Base-by-base conservation (phyloP, 2,329 filamentous ascomycete species). In the Myotisia sp. region DNA sequence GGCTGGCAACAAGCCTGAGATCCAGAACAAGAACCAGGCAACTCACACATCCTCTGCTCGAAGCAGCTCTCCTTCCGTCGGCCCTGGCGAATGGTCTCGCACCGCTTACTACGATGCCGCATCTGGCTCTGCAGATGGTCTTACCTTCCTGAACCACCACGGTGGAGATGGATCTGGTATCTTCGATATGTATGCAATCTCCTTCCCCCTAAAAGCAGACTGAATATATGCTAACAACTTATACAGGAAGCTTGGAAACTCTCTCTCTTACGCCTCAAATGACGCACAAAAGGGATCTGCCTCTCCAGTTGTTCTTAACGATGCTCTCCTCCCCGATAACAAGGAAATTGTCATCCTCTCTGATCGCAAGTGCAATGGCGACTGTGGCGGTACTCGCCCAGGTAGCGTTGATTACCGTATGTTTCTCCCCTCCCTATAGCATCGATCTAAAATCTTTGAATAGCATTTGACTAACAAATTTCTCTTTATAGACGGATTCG, bases 141-240 rank as follows among this genome's bases (percentile, higher is more conserved):
- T 76, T 16, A 63, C 64, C 19, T 76, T 76, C 54, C 53, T 76
- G 22, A 73, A 72, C 44, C 68, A 74, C 46, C 50, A 63, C 38
- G 71, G 72, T 38, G 70, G 67, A 24, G 50, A 60, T 22, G 63
- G 64, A 26, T 74, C 69, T 19, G 71, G 71, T 34, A 60, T 63
- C 13, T 71, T 65, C 42, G 65, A 71, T 52, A 54, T 57, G 59
- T 64, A 55, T 42, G 51, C 47, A 9, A 8, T 4, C 7, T 30
- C 26, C 27, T 14, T 6, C 5, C 9, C 22, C 22, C 22, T 12
- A 24, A 12, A 24, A 9, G 12, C 8, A 22, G 31, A 26, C 4
- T 5, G 10, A 2, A n/a, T n/a, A n/a, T n/a, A 32, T 20, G 27
- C 19, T 40, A 30, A 38, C 29, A 33, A 26, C 36, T 28, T 37